Percentiles rank a stretch among this genome's conserved stretches.
Evolutionary conservation across 331 rosid genomes (phyloP).

Genomic region (Quercus tomentella): DNA sequence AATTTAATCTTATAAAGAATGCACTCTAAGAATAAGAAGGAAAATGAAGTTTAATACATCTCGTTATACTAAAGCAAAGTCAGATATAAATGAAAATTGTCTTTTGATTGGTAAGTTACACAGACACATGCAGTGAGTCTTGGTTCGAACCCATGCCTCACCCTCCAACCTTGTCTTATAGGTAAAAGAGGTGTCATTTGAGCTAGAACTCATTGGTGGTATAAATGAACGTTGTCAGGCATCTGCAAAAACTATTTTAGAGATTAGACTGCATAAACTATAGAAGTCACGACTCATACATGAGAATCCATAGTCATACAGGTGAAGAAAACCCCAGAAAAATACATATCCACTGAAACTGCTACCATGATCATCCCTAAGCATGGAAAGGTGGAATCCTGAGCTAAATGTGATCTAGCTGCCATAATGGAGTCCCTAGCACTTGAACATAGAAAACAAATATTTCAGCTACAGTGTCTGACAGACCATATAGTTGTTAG

Average conservation of each 20-base stretch:
- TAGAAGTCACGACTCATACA: not conserved
- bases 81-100: slow-evolving; percentile 15
- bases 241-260: not conserved
- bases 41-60: slow-evolving; percentile 32
- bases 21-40: slow-evolving; percentile 23
- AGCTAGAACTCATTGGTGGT: not conserved
- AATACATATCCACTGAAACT: not conserved
- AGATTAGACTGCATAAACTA: not conserved
- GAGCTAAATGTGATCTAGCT: not conserved
- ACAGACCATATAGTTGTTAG: not conserved
- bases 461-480: not conserved
- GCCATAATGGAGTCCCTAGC: not conserved
- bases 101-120: not conserved
- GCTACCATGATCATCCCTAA: not conserved
- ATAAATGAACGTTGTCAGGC: not conserved
- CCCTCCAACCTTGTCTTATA: not conserved
- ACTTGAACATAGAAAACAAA: not conserved
- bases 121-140: not conserved
- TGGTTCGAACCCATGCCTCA: not conserved
- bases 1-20: slow-evolving; percentile 35
- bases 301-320: not conserved
- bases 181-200: not conserved
- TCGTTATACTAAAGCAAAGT: slow-evolving; percentile 23
- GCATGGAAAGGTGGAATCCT: not conserved
- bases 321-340: not conserved